Percentiles rank a stretch among this genome's conserved stretches.
Conservation (phyloP, 495 filamentous ascomycete species). For the Letharia columbiana region DNA sequence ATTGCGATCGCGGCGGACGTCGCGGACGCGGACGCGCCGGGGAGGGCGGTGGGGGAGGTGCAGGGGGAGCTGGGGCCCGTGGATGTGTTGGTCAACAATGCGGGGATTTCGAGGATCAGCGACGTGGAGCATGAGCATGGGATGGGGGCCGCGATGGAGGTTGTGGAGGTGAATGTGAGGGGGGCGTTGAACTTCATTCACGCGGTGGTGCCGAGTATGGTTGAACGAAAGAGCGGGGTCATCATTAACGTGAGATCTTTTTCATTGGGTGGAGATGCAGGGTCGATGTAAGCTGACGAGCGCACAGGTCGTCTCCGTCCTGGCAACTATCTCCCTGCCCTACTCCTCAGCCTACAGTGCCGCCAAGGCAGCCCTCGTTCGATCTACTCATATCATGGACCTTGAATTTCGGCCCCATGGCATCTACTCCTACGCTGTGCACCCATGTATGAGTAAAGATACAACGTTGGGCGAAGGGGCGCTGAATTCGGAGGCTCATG, state of each 20-base stretch:
- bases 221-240: constrained; percentile 18
- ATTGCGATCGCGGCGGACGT: constrained; percentile 24
- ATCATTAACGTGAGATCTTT: constrained; percentile 23
- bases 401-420: constrained; percentile 25
- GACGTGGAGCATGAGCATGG: constrained; percentile 24
- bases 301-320: constrained; percentile 19
- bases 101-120: constrained; percentile 18
- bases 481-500: constrained; percentile 16
- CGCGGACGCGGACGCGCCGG: constrained; percentile 18
- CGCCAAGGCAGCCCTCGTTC: constrained; percentile 25
- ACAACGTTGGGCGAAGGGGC: constrained; percentile 21
- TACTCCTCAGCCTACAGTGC: constrained; percentile 26
- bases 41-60: constrained; percentile 14
- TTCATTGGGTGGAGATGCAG: background rate
- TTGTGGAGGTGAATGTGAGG: constrained; percentile 23
- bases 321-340: constrained; percentile 16
- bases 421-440: constrained; percentile 26
- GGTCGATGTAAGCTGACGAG: background rate
- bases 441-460: constrained; percentile 26
- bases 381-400: constrained; percentile 26
- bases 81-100: constrained; percentile 30
- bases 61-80: constrained; percentile 23
- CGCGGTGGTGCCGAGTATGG: constrained; percentile 24
- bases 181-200: constrained; percentile 25
- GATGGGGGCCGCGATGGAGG: constrained; percentile 23